A percentile compares a stretch with the other conserved stretches of the same genome.
Evolutionary conservation across 139 green algal genomes (phyloP).

Genomic region (Medakamo hakoo): DNA sequence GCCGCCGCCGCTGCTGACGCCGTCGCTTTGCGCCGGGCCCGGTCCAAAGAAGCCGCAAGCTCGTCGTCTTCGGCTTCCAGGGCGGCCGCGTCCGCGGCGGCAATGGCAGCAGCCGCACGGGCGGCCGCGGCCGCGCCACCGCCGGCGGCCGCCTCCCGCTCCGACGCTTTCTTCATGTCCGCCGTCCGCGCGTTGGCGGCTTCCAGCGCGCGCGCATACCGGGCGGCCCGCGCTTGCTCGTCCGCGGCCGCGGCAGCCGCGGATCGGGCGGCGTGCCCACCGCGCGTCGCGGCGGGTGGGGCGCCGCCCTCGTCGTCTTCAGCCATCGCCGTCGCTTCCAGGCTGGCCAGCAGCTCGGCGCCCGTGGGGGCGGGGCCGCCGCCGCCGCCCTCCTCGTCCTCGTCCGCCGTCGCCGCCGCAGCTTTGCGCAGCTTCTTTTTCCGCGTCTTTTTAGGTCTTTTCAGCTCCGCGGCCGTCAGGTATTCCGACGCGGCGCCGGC

Average conservation of each 20-base stretch:
- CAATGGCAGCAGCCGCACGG: background rate
- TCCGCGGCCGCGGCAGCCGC: too few species aligned
- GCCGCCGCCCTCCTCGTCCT: too few species aligned
- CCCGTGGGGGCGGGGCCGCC: too few species aligned
- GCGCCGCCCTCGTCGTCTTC: background rate
- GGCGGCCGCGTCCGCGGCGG: background rate
- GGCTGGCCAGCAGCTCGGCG: background rate
- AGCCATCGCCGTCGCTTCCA: background rate
- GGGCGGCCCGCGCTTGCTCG: background rate
- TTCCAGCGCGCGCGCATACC: background rate
- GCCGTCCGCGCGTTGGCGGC: too few species aligned
- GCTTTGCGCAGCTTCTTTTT: background rate
- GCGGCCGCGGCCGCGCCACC: too few species aligned
- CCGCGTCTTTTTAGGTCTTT: too few species aligned
- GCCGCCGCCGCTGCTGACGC: too few species aligned
- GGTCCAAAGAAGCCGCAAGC: background rate
- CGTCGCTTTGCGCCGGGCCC: too few species aligned
- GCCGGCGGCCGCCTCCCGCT: too few species aligned
- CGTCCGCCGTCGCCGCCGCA: background rate
- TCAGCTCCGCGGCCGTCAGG: too few species aligned
- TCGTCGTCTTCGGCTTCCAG: background rate
- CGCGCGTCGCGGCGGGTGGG: background rate
- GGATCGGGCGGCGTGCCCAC: background rate
- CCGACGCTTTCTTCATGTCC: background rate
- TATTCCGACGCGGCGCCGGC: background rate